Percentiles rank a stretch among this genome's conserved stretches.
Conservation (phyloP, 2,329 filamentous ascomycete species). For the Stagonosporopsis rhizophila region DNA sequence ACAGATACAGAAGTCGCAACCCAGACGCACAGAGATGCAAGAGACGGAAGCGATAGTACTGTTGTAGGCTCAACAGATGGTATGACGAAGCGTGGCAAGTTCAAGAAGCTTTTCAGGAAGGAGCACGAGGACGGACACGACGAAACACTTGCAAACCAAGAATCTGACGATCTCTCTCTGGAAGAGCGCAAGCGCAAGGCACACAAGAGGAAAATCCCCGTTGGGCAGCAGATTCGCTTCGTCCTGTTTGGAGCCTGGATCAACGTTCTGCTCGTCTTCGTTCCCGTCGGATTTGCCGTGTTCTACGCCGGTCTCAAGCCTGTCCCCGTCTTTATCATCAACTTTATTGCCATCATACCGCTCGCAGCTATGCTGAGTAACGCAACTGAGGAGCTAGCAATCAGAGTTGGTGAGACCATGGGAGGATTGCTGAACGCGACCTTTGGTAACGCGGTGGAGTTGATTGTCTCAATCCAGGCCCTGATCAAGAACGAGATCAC, state of each 20-base stretch:
- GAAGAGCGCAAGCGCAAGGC: constrained; percentile 44
- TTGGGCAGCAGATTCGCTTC: constrained; percentile 68
- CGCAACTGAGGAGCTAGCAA: constrained; percentile 87
- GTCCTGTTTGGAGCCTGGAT: constrained; percentile 85
- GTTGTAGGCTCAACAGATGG: constrained; percentile 25
- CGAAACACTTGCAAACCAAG: constrained; percentile 24
- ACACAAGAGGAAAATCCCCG: constrained; percentile 44
- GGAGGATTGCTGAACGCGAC: constrained; percentile 89
- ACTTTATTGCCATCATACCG: constrained; percentile 92
- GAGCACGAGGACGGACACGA: constrained; percentile 27
- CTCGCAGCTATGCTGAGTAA: constrained; percentile 86
- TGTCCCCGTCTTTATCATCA: constrained; percentile 75
- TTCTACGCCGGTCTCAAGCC: constrained; percentile 62
- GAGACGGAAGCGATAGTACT: constrained; percentile 35
- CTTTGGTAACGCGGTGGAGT: constrained; percentile 89
- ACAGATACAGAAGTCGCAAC: constrained; percentile 17
- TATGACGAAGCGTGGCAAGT: constrained; percentile 35
- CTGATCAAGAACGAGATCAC: constrained; percentile 74
- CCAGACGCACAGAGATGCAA: constrained; percentile 22
- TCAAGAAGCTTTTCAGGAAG: constrained; percentile 44
- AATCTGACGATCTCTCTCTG: constrained; percentile 35
- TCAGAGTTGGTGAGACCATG: constrained; percentile 78
- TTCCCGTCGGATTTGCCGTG: constrained; percentile 77
- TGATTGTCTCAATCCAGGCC: constrained; percentile 89
- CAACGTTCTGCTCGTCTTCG: constrained; percentile 80